Evolutionary conservation across 208 protist genomes (phyloP), one percentile per base, ranked within the genome.

Genomic region (Lotmaria passim): DNA sequence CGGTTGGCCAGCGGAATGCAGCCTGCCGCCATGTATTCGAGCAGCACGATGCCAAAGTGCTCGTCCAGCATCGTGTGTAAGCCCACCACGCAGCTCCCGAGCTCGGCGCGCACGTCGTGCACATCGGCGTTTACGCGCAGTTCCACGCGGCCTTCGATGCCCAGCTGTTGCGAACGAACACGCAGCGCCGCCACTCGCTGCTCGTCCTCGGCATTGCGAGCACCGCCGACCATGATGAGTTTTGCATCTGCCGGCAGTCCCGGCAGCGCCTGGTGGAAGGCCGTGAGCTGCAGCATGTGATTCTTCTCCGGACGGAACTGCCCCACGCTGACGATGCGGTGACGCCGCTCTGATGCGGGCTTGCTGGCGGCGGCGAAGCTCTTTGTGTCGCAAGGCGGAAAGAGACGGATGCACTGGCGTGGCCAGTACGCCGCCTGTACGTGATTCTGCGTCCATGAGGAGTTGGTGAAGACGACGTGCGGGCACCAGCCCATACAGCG

Each of bases 61-160:
- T 99, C 98, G 62, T 99, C 94, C 59, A 89, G 82, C 98, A 99
- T 99, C 10, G 98, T 99, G 81, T 99, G 98, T 11, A 99, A 68
- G 8, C 98, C 99, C 30, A 98, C 84, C 0, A 67, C 73, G 57
- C 92, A 81, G 3, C 17, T 65, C 12, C 64, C 64, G 14, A 97
- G 78, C 14, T 82, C 64, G n/a, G 71, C 43, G 14, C 69, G 53
- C 30, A 96, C 69, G 17, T 83, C 74, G 15, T 21, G 7, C 55
- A 95, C 91, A 0, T 87, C 30, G 4, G 83, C 78, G 47, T 93
- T 93, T 26, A 93, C 78, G 17, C 52, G 46, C 21, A 97, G 41
- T 38, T 93, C 75, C 10, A 97, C 83, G 23, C 66, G 64, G 5
- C 89, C 50, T 0, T 55, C 58, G 30, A 98, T 73, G 7, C 74